Base-by-base conservation (phyloP, 805 yeast species). In the Wickerhamomyces subpelliculosus region DNA sequence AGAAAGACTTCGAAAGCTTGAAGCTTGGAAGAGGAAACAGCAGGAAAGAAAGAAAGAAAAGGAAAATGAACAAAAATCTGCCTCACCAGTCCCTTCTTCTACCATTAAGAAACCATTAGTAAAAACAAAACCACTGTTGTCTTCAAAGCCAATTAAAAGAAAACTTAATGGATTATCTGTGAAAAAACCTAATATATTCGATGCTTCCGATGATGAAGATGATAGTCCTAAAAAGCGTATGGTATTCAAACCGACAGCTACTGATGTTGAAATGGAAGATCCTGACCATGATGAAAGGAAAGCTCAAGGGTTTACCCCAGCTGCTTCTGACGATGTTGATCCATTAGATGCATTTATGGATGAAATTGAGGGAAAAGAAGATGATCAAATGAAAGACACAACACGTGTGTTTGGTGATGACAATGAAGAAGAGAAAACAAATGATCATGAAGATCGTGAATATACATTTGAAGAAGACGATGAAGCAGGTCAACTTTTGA, bases 1-100 rank as follows among this genome's bases (percentile, higher is more conserved):
- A 19, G 61, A 57, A 29, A 59, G 70, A 32, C 64, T 61, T 32
- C 54, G 57, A 43, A 63, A 70, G 40, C 51, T 74, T 0, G 73
- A 70, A 39, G 75, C 72, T 20, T 76, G 81, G 80, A 74, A 72
- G 53, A 61, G 55, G 58, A 67, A 63, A 46, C 64, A 60, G 40
- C 49, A 45, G 19, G 54, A 45, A 38, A 31, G 44, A 36, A 58
- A 47, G 53, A 52, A 29, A 36, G 51, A 40, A 17, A 44, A 42
- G 27, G 51, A 44, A 37, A 46, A 35, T 36, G 30, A 14, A 19
- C 16, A 32, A 17, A 12, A 27, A 18, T 8, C 40, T 24, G 22
- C 31, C 3, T 25, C 31, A 25, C 14, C 31, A 16, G 40, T 22
- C 11, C 25, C 34, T 7, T 20, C 30, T 20, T 16, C 18, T 35